Conservation (phyloP, 1,139 yeast species). For the Blastobotrys indianensis region DNA sequence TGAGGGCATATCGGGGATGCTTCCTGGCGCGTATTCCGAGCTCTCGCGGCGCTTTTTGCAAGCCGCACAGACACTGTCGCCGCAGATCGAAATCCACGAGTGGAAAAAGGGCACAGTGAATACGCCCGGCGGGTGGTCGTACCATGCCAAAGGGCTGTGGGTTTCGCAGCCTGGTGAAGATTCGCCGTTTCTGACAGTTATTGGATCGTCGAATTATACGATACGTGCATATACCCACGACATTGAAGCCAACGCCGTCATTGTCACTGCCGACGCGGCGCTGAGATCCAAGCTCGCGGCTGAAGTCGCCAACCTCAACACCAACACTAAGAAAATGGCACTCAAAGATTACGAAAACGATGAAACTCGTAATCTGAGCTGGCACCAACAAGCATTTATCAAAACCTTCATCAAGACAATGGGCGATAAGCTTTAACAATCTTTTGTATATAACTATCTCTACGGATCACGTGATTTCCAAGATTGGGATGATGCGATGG, state of each 20-base stretch:
- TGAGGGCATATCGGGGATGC: slow-evolving; percentile 69
- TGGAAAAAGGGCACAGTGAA: slow-evolving; percentile 88
- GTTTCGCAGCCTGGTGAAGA: slow-evolving; percentile 46
- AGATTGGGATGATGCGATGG: too few species aligned
- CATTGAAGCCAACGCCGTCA: slow-evolving; percentile 77
- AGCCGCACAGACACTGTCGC: slow-evolving; percentile 36
- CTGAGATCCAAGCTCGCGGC: slow-evolving; percentile 52
- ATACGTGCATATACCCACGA: slow-evolving; percentile 83
- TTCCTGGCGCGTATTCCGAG: slow-evolving; percentile 84
- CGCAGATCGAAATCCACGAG: slow-evolving; percentile 57
- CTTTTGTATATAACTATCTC: background rate
- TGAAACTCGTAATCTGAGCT: slow-evolving; percentile 51
- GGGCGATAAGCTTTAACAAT: slow-evolving; percentile 56
- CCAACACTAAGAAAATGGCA: slow-evolving; percentile 46
- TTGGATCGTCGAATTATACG: slow-evolving; percentile 93
- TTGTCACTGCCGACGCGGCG: slow-evolving; percentile 61
- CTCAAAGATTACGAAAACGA: slow-evolving; percentile 55
- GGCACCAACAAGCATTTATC: slow-evolving; percentile 51
- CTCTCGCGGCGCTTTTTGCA: slow-evolving; percentile 66
- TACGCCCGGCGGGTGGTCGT: slow-evolving; percentile 86
- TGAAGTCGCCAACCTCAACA: slow-evolving; percentile 60
- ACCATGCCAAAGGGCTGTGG: slow-evolving; percentile 99
- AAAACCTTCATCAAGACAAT: slow-evolving; percentile 37
- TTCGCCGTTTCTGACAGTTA: slow-evolving; percentile 68
- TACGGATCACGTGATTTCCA: background rate